A percentile compares a stretch with the other conserved stretches of the same genome.
Conservation (phyloP, 805 yeast genomes). For the Kuraishia capsulata region DNA sequence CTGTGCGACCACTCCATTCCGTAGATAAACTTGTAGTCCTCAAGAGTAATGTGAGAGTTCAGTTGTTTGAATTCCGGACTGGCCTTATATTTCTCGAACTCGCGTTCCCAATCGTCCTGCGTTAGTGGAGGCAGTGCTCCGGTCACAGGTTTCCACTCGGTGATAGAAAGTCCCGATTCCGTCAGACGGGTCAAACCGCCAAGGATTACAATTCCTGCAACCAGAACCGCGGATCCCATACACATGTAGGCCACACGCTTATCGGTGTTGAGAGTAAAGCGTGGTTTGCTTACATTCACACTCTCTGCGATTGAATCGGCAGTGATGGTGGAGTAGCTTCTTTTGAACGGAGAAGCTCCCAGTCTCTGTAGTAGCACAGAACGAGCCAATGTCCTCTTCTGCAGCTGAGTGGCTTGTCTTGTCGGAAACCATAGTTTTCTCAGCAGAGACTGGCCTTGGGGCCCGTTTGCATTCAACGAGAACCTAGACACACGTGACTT, state of each 20-base stretch:
- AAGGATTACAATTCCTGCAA: slow-evolving; percentile 90
- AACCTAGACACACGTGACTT: slow-evolving; percentile 3
- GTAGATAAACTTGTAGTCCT: slow-evolving; percentile 90
- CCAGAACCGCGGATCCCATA: slow-evolving; percentile 76
- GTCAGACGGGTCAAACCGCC: slow-evolving; percentile 96
- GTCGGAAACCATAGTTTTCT: too few relatives aligned
- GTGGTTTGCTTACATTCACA: slow-evolving; percentile 9
- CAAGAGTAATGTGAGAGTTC: slow-evolving; percentile 81
- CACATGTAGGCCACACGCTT: slow-evolving; percentile 80
- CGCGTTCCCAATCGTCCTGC: slow-evolving; percentile 77
- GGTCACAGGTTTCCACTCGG: slow-evolving; percentile 98
- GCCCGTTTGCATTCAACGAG: neutral
- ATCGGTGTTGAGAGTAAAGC: slow-evolving; percentile 36
- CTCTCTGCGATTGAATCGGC: neutral
- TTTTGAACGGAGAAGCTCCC: neutral
- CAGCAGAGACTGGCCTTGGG: too few relatives aligned
- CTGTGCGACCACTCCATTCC: slow-evolving; percentile 98
- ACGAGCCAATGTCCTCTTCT: neutral
- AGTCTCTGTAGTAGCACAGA: neutral
- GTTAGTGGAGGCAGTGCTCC: slow-evolving; percentile 86
- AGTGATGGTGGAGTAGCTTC: neutral
- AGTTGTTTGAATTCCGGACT: slow-evolving; percentile 89
- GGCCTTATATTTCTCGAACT: slow-evolving; percentile 69
- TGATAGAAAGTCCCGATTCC: slow-evolving; percentile 91
- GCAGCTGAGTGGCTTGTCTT: neutral